Conservation (phyloP, 1,139 yeast genomes). For the Debaryomyces robertsiae region DNA sequence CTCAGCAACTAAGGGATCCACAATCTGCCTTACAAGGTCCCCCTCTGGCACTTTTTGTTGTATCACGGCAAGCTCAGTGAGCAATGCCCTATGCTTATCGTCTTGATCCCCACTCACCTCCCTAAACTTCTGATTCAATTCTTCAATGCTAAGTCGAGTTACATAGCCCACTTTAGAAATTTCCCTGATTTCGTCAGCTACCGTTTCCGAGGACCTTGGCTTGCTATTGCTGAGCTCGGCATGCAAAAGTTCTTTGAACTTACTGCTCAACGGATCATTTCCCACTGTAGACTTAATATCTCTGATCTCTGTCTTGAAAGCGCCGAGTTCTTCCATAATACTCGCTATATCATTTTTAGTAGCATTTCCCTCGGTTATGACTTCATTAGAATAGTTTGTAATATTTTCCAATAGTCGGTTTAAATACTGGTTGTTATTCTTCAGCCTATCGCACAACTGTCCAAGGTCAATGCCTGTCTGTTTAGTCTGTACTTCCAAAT, state of each 20-base stretch:
- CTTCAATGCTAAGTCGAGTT: background rate
- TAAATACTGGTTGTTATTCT: conserved; percentile 43
- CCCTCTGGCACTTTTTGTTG: conserved; percentile 18
- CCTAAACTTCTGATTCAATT: background rate
- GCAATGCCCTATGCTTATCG: background rate
- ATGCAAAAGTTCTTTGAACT: conserved; percentile 1
- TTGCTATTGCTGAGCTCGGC: background rate
- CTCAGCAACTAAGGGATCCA: conserved; percentile 31
- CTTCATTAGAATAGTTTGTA: conserved; percentile 37
- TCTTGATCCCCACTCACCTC: background rate
- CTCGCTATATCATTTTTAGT: conserved; percentile 35
- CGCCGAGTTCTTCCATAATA: conserved; percentile 23
- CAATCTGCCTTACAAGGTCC: conserved; percentile 22
- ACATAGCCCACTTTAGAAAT: background rate
- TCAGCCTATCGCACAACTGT: conserved; percentile 44
- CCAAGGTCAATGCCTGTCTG: conserved; percentile 41
- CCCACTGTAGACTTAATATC: background rate
- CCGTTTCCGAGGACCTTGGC: background rate
- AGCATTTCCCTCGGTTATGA: conserved; percentile 41
- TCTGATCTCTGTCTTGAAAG: conserved; percentile 6
- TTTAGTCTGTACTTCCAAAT: conserved; percentile 36
- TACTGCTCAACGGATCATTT: background rate
- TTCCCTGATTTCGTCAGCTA: background rate
- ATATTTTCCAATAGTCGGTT: conserved; percentile 37
- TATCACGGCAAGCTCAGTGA: conserved; percentile 4